Base-by-base conservation (phyloP, 2,329 filamentous ascomycete genomes). In the Neofusicoccum ribis region DNA sequence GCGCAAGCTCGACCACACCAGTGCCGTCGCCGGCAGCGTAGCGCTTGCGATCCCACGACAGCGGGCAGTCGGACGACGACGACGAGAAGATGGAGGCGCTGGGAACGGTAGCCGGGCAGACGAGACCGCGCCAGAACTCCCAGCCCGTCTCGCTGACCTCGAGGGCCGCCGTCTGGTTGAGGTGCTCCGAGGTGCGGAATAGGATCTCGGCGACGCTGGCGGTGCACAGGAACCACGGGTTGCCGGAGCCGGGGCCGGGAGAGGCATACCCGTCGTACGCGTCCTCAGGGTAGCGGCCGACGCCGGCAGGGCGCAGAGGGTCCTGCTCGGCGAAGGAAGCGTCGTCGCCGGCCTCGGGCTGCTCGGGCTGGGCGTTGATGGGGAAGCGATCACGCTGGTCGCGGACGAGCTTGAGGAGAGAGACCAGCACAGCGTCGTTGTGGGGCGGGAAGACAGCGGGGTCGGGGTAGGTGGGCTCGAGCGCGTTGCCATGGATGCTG, bases 291-390 rank as follows among this genome's bases (percentile, higher is more conserved):
- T 81, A 81, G 50, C 79, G 73, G 17, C 79, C 79, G 8, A 81
- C 66, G 1, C 75, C 79, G 34, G 74, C 74, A 43, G 77, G 77
- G 23, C 91, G 87, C 83, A 95, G 94, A 0, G 90, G 88, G 74
- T 94, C 78, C 59, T 70, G 56, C 12, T 72, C 65, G 11, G 23
- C 67, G 27, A 65, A 66, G 15, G 43, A 65, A 36, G 37, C 66
- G 56, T 44, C 68, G 39, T 39, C 52, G 49, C 27, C 64, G 66
- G 17, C 64, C 2, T 68, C 46, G 27, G 69, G 66, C 2, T 64
- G 56, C 20, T 70, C 62, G 67, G 66, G 66, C 68, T 72, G 68
- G 67, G 69, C 62, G 64, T 80, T 80, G 68, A 80, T 78, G 1
- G 79, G 75, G 66, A 77, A 79, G 23, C 77, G 75, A 44, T 67